Conservation (phyloP, 2,329 filamentous ascomycete species). For the Colletotrichum liriopes region DNA sequence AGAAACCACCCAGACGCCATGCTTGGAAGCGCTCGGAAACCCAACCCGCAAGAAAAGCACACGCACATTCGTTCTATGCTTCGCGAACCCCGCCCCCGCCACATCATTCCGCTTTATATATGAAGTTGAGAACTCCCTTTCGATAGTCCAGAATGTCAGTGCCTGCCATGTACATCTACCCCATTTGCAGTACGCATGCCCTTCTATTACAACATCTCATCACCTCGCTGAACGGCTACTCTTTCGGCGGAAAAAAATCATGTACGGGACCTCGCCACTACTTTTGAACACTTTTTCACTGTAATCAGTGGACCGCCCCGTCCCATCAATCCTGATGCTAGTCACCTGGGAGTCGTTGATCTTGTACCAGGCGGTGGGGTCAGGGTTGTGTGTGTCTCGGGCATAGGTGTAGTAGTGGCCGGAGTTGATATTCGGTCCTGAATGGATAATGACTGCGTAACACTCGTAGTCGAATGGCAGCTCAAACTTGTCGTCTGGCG, state of each 20-base stretch:
- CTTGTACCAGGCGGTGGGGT: conserved; percentile 63
- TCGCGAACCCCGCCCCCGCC: not conserved
- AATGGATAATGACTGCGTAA: conserved; percentile 87
- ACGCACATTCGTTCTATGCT: conserved; percentile 1
- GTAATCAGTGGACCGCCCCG: conserved; percentile 51
- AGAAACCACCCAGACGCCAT: conserved; percentile 35
- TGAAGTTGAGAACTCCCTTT: not conserved
- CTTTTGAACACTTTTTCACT: conserved; percentile 58
- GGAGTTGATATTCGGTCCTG: conserved; percentile 75
- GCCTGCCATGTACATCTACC: conserved; percentile 3
- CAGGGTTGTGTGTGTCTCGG: conserved; percentile 66
- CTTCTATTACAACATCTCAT: conserved; percentile 20
- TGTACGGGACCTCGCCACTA: conserved; percentile 60
- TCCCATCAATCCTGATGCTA: conserved; percentile 59
- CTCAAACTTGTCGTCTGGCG: conserved; percentile 57
- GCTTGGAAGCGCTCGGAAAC: conserved; percentile 41
- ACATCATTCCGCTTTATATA: conserved; percentile 24
- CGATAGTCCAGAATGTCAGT: conserved; percentile 13
- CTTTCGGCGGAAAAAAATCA: conserved; percentile 63
- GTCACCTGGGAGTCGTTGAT: conserved; percentile 64
- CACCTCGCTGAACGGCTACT: conserved; percentile 36
- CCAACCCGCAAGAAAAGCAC: not conserved
- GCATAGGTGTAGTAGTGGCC: conserved; percentile 88
- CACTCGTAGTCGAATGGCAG: conserved; percentile 84
- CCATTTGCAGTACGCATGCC: not conserved